These are phyloP conservation scores for Euphorbia celastroides DNA, from an alignment of 441 rosid genomes.

Conservation along the genomic window DNA sequence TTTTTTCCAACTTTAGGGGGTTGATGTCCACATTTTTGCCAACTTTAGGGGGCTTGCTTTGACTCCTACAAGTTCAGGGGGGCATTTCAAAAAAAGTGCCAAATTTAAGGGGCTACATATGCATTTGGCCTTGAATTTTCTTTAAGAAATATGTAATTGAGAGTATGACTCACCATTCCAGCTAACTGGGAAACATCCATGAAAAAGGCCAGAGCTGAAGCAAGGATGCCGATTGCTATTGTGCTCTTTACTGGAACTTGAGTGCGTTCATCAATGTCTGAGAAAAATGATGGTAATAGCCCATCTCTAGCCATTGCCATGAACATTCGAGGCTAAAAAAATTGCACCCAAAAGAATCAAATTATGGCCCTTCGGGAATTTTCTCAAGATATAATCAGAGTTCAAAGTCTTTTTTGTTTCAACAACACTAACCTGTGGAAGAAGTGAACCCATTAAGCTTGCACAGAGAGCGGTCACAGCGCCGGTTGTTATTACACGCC, in stretches of 20 bases:
- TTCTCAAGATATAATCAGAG: background rate
- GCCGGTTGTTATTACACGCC: conserved; percentile 68
- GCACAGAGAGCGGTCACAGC: conserved; percentile 80
- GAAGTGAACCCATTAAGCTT: conserved; percentile 76
- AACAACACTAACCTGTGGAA: conserved; percentile 55
- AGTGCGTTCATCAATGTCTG: conserved; percentile 56
- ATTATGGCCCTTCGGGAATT: background rate
- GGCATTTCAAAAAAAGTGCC: no score
- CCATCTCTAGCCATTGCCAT: conserved; percentile 98
- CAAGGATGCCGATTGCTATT: conserved; percentile 50
- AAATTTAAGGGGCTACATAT: no score
- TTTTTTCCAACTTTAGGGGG: no score
- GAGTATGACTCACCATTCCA: conserved; percentile 58
- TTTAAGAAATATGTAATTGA: background rate
- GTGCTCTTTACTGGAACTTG: conserved; percentile 87
- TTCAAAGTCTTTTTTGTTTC: background rate
- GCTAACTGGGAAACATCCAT: conserved; percentile 88
- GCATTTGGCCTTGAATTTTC: no score
- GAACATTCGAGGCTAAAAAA: conserved; percentile 66
- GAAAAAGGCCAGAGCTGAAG: conserved; percentile 65
- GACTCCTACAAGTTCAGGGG: no score
- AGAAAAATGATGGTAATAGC: conserved; percentile 71
- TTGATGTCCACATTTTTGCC: no score
- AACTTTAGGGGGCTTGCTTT: no score
- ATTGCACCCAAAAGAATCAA: conserved; percentile 11